Evolutionary conservation across 2,329 filamentous ascomycete species (phyloP).

Genomic region (Hypoxylon sp.): DNA sequence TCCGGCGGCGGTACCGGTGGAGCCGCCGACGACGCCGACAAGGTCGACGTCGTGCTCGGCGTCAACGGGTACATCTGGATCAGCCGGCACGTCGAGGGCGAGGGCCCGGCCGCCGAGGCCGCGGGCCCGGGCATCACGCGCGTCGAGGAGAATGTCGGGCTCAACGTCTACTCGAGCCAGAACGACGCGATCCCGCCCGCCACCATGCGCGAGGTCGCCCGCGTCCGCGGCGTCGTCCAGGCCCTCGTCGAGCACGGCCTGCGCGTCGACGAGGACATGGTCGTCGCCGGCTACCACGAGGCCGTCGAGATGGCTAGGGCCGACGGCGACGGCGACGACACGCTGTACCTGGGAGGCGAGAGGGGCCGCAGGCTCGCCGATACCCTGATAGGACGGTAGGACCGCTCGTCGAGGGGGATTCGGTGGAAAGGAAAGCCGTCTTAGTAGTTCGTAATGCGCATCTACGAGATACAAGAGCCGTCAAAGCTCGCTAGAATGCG

Average conservation of each 20-base stretch:
- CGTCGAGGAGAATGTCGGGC: conserved; percentile 85
- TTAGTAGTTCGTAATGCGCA: neutral
- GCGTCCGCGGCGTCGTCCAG: conserved; percentile 81
- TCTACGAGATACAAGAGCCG: neutral
- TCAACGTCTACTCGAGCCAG: conserved; percentile 91
- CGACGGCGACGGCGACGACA: conserved; percentile 62
- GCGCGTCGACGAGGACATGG: conserved; percentile 88
- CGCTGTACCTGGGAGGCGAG: conserved; percentile 67
- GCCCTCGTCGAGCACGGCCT: conserved; percentile 83
- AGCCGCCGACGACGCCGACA: conserved; percentile 58
- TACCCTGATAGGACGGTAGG: conserved; percentile 46
- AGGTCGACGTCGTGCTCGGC: conserved; percentile 86
- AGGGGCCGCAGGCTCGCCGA: conserved; percentile 60
- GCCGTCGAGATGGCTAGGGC: conserved; percentile 77
- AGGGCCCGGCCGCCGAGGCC: conserved; percentile 55
- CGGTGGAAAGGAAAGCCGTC: neutral
- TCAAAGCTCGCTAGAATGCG: neutral
- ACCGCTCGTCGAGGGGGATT: neutral
- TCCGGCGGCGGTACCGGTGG: conserved; percentile 42
- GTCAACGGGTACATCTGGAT: conserved; percentile 99
- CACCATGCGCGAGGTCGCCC: conserved; percentile 86
- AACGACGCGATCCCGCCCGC: conserved; percentile 83
- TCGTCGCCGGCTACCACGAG: conserved; percentile 82
- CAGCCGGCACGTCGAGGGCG: conserved; percentile 77
- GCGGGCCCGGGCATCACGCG: conserved; percentile 73